These are phyloP conservation scores for Diplodia intermedia DNA, from an alignment of 2,329 filamentous ascomycete genomes.

Conservation along the genomic window DNA sequence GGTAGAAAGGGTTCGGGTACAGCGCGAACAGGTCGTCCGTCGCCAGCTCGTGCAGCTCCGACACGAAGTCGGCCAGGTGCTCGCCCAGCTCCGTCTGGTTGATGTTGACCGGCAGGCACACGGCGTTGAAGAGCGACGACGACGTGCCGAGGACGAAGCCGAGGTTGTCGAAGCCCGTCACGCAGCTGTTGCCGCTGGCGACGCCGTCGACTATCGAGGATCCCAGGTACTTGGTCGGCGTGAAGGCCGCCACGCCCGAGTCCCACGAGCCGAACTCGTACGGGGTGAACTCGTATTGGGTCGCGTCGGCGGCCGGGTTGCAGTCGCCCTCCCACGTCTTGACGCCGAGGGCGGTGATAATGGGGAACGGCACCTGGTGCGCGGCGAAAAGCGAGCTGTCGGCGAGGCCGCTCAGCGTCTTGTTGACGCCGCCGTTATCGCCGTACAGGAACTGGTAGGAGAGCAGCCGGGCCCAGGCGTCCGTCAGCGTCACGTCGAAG, in stretches of 20 bases:
- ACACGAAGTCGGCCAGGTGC: conserved; percentile 31
- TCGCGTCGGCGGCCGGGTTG: conserved; percentile 57
- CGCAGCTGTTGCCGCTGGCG: conserved; percentile 52
- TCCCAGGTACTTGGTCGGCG: conserved; percentile 65
- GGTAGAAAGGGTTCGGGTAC: conserved; percentile 68
- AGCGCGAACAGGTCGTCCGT: conserved; percentile 53
- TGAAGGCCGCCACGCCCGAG: conserved; percentile 65
- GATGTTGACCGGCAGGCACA: conserved; percentile 37
- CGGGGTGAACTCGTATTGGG: conserved; percentile 70
- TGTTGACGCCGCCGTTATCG: conserved; percentile 48
- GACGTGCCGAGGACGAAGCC: conserved; percentile 57
- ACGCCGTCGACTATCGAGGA: conserved; percentile 63
- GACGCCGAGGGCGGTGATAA: conserved; percentile 50
- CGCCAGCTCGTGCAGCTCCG: conserved; percentile 41
- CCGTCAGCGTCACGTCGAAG: conserved; percentile 50
- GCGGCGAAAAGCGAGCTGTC: conserved; percentile 50
- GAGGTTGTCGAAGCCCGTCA: conserved; percentile 57
- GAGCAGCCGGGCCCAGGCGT: conserved; percentile 51
- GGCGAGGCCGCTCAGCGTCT: conserved; percentile 46
- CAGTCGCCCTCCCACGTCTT: conserved; percentile 46
- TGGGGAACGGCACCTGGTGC: conserved; percentile 53
- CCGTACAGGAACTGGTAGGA: conserved; percentile 51
- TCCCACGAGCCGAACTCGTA: conserved; percentile 73
- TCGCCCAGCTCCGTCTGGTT: conserved; percentile 24
- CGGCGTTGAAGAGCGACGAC: conserved; percentile 51